phyloP scores from a whole-genome alignment of 306 rosid genomes.

The Cotoneaster glaucophyllus region DNA sequence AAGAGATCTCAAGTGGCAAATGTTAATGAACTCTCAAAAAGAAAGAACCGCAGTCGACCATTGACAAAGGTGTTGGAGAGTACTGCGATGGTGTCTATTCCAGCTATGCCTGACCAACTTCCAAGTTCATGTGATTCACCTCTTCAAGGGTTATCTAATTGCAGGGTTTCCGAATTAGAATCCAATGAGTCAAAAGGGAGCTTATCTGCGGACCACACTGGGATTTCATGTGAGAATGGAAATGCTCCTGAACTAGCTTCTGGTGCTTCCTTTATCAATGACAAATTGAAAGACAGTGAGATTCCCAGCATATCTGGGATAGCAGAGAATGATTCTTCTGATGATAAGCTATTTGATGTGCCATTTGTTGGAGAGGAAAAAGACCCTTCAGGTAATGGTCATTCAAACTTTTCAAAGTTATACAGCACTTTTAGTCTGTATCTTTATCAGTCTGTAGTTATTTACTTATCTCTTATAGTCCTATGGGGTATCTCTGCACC shows the following conservation, averaged over 20 bases:
- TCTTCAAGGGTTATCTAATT: slow-evolving; percentile 41
- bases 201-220: slow-evolving; percentile 33
- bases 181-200: slow-evolving; percentile 47
- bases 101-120: slow-evolving; percentile 58
- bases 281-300: slow-evolving; percentile 44
- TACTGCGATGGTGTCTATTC: slow-evolving; percentile 77
- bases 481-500: neutral
- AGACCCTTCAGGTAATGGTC: slow-evolving; percentile 47
- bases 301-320: slow-evolving; percentile 32
- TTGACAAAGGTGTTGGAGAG: slow-evolving; percentile 87
- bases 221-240: slow-evolving; percentile 54
- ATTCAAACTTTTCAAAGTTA: neutral
- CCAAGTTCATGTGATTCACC: slow-evolving; percentile 54
- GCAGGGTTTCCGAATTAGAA: slow-evolving; percentile 45
- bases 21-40: slow-evolving; percentile 57
- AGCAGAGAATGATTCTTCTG: slow-evolving; percentile 47
- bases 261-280: slow-evolving; percentile 34
- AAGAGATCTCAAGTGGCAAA: slow-evolving; percentile 74
- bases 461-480: neutral
- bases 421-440: neutral
- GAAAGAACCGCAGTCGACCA: slow-evolving; percentile 66
- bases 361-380: slow-evolving; percentile 62
- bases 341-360: slow-evolving; percentile 50
- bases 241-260: slow-evolving; percentile 41
- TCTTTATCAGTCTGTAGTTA: neutral